Conservation (phyloP, 116 monocot species). For the Phalaenopsis hybrid region DNA sequence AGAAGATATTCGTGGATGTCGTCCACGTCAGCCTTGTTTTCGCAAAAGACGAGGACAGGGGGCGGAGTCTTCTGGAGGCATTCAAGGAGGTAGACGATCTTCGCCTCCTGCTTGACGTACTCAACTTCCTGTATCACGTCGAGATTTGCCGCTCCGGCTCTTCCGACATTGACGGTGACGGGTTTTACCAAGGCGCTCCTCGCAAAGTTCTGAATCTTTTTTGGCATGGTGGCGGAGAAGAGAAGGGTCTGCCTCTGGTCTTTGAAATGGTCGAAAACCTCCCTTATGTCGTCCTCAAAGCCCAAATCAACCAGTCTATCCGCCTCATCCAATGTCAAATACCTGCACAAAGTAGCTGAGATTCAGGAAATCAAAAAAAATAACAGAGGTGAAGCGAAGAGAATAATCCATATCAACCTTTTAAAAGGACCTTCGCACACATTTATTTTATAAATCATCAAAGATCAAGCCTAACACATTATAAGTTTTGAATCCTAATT, state of each 20-base stretch:
- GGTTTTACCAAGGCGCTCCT: constrained; percentile 82
- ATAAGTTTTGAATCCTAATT: too few relatives aligned
- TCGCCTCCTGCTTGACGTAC: constrained; percentile 92
- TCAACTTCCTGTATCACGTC: constrained; percentile 96
- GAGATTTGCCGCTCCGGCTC: constrained; percentile 85
- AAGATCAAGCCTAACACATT: too few relatives aligned
- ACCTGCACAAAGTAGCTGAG: constrained; percentile 30
- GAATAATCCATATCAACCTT: too few relatives aligned
- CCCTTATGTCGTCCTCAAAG: constrained; percentile 87
- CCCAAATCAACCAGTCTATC: constrained; percentile 90
- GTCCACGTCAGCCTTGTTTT: constrained; percentile 91
- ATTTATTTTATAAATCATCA: too few relatives aligned
- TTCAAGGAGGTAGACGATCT: constrained; percentile 85
- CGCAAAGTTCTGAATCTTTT: constrained; percentile 83
- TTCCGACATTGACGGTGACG: constrained; percentile 74
- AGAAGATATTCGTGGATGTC: constrained; percentile 91
- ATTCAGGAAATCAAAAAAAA: too few relatives aligned
- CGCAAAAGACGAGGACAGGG: constrained; percentile 89
- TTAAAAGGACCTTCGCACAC: too few relatives aligned
- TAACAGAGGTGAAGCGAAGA: too few relatives aligned
- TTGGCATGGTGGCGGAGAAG: constrained; percentile 94
- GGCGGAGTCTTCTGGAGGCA: constrained; percentile 97
- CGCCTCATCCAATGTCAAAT: constrained; percentile 90
- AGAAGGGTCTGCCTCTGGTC: constrained; percentile 88
- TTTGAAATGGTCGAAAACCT: constrained; percentile 91